Evolutionary conservation across 2,329 filamentous ascomycete genomes (phyloP), one percentile per base, ranked within the genome.

Genomic region (Hirsutella thompsonii): DNA sequence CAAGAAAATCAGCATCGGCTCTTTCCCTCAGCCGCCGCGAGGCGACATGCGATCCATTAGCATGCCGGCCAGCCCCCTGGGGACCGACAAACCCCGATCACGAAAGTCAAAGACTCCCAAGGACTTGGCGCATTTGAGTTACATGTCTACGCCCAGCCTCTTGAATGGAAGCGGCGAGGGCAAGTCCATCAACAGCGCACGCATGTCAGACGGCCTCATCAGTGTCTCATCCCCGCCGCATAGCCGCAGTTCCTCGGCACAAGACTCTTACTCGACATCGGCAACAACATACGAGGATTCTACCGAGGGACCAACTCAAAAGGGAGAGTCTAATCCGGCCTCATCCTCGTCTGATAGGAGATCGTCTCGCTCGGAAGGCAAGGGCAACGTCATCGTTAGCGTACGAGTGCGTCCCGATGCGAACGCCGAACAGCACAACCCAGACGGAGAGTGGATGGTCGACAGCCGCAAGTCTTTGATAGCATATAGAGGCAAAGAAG

Each of bases 341-440:
- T 49, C 49, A 26, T 47, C n/a, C n/a, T n/a, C 54, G 20, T 47
- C 55, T 33, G 66, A 63, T 47, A 79, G 65, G 58, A 69, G 63
- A 44, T 46, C 61, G 42, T 75, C 77, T 42, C 72, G 77, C 51
- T 52, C 60, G 2, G 88, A 95, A 52, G 76, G 73, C 42, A 96
- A 94, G 60, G 92, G 92, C 39, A 98, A 98, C 55, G 90, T 98
- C 13, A 63, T 96, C 46, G 90, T 98, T 51, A 96, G 92, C 57
- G 89, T 98, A 30, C 78, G 92, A 55, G 89, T 96, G 34, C 77
- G 92, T 26, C 92, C 92, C 23, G 89, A 95, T 63, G 72, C 76
- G 4, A 76, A 70, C 20, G 68, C 70, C n/a, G 75, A 72, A 41
- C 75, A 76, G 36, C 68, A 70, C 43, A 60, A 76, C 44, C 65